These are phyloP conservation scores for Blumeriella jaapii DNA, from an alignment of 2,329 filamentous ascomycete genomes.

Conservation along the genomic window DNA sequence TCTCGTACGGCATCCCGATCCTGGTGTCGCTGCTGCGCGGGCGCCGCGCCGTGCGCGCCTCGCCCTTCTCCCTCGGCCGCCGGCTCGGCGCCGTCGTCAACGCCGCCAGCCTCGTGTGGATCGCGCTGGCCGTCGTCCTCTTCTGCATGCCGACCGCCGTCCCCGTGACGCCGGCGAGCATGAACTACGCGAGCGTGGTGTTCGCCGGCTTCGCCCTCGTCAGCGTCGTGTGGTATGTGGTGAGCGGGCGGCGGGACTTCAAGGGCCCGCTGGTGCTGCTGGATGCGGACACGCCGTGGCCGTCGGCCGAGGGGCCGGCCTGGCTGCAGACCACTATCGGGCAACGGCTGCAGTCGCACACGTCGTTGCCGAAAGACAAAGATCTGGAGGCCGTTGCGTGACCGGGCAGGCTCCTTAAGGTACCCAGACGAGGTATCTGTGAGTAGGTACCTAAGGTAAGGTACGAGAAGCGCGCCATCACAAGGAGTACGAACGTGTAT, in stretches of 20 bases:
- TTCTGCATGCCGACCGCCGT: slow-evolving; percentile 65
- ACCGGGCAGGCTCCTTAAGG: too few species aligned
- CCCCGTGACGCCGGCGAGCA: slow-evolving; percentile 41
- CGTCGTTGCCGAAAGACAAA: too few species aligned
- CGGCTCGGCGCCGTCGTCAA: slow-evolving; percentile 60
- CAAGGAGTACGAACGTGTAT: too few species aligned
- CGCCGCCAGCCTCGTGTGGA: slow-evolving; percentile 56
- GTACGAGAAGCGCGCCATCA: too few species aligned
- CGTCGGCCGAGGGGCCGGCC: too few species aligned
- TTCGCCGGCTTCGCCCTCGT: slow-evolving; percentile 51
- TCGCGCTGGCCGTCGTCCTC: slow-evolving; percentile 54
- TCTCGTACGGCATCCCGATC: slow-evolving; percentile 67
- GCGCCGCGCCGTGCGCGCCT: slow-evolving; percentile 53
- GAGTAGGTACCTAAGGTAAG: too few species aligned
- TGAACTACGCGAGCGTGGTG: slow-evolving; percentile 59
- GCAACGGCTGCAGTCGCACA: too few species aligned
- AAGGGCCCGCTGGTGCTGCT: slow-evolving; percentile 37
- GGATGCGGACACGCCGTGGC: slow-evolving; percentile 20
- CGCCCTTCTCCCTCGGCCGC: slow-evolving; percentile 58
- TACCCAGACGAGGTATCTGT: too few species aligned
- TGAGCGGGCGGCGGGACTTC: slow-evolving; percentile 51
- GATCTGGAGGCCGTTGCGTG: too few species aligned
- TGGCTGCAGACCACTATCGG: too few species aligned
- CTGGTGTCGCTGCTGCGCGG: slow-evolving; percentile 57
- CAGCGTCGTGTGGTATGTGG: slow-evolving; percentile 51